phyloP scores from a whole-genome alignment of 495 filamentous ascomycete genomes.

The Tuber indicum region DNA sequence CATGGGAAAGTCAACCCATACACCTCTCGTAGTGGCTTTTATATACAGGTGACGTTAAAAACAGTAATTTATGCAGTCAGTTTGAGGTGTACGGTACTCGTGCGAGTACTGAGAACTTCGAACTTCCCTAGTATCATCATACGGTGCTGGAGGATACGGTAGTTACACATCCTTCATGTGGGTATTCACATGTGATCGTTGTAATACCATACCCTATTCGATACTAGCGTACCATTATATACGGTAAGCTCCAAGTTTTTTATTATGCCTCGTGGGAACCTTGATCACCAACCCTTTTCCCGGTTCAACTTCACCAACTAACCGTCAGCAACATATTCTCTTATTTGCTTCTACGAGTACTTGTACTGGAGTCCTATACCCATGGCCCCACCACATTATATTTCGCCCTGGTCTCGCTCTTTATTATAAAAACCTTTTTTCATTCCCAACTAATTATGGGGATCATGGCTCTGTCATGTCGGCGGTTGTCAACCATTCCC shows the following conservation, averaged over 20 bases:
- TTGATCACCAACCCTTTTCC: not conserved
- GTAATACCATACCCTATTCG: not conserved
- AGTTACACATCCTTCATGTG: not conserved
- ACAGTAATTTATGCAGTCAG: too few species aligned
- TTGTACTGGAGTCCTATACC: not conserved
- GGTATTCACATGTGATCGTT: not conserved
- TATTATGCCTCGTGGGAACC: not conserved
- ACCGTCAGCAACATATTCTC: not conserved
- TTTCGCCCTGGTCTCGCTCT: slow-evolving; percentile 8
- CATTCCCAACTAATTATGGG: slow-evolving; percentile 16
- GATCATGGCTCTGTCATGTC: slow-evolving; percentile 19
- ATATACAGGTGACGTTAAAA: too few species aligned
- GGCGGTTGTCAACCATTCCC: slow-evolving; percentile 12
- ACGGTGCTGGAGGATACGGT: not conserved
- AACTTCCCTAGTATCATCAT: too few species aligned
- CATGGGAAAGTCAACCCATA: too few species aligned
- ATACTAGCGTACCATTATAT: not conserved
- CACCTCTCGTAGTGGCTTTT: too few species aligned
- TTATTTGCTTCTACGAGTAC: not conserved
- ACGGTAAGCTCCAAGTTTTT: not conserved
- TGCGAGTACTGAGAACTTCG: too few species aligned
- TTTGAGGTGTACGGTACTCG: too few species aligned
- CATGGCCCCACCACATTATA: slow-evolving; percentile 14
- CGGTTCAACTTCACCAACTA: not conserved
- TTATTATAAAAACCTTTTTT: slow-evolving; percentile 12